Evolutionary conservation across 495 filamentous ascomycete species (phyloP).

Genomic region (Clohesyomyces aquaticus): DNA sequence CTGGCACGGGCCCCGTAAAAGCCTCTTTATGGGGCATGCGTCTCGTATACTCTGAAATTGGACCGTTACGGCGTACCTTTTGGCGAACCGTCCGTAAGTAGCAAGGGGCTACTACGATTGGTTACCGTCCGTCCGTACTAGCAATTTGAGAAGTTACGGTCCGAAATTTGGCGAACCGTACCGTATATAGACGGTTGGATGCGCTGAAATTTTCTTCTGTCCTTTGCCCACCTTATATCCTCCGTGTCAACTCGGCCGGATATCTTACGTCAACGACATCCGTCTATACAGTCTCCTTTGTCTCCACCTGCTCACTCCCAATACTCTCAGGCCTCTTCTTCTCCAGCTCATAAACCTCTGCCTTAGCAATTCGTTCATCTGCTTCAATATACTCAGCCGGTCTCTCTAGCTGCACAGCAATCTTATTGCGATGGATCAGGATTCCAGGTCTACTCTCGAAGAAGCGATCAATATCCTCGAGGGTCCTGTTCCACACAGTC

Average conservation of each 20-base stretch:
- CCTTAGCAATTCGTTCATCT: constrained; percentile 41
- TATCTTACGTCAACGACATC: background rate
- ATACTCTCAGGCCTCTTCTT: constrained; percentile 16
- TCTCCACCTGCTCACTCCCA: constrained; percentile 22
- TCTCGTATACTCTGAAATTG: too few species aligned
- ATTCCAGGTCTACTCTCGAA: constrained; percentile 42
- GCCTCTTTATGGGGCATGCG: too few species aligned
- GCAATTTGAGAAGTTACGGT: too few species aligned
- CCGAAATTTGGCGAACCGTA: too few species aligned
- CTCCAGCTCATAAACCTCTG: constrained; percentile 26
- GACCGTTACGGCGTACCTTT: too few species aligned
- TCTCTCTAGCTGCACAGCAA: constrained; percentile 40
- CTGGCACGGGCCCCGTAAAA: too few species aligned
- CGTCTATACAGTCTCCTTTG: constrained; percentile 27
- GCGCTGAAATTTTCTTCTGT: too few species aligned
- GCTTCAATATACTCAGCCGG: constrained; percentile 43
- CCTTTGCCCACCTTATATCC: too few species aligned
- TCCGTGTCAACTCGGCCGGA: background rate
- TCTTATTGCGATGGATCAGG: constrained; percentile 41
- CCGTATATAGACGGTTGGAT: background rate
- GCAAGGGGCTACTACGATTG: too few species aligned
- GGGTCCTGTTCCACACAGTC: constrained; percentile 22
- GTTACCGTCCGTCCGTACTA: too few species aligned
- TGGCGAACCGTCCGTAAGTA: too few species aligned
- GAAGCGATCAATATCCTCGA: constrained; percentile 47